Base-by-base conservation (phyloP, 169 alveolate genomes). In the Eimeria maxima region DNA sequence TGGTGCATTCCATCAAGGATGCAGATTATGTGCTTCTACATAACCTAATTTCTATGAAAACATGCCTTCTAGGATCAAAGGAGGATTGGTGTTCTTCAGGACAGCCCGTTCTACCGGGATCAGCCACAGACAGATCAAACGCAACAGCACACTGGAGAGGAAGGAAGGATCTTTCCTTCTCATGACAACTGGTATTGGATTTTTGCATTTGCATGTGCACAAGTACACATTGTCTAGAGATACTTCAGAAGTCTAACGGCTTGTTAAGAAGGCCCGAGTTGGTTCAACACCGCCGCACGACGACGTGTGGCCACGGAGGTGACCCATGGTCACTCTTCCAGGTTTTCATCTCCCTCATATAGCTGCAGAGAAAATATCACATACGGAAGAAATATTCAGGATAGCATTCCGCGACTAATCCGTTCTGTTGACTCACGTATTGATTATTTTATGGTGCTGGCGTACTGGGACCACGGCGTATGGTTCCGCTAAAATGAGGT, bases 81-180 rank as follows among this genome's bases (percentile, higher is more conserved):
- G 27, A 73, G 55, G 55, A 38, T 55, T 18, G 83, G 29, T 73
- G 55, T n/a, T 27, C n/a, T 3, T 73, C 83, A 42, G 83, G 83
- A 73, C 83, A 73, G 83, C 83, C 55, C 53, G 27, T 73, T 14
- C 55, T 5, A 1, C 33, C 53, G 53, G 83, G 83, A 73, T 38
- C 83, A 73, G 83, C 50, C 50, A 38, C 83, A 38, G 83, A 16
- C 55, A 38, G 83, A 33, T 73, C 53, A 73, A 33, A 38, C 83
- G 38, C 38, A 33, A 33, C 53, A 38, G 83, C 83, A 73, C 83
- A 73, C n/a, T 69, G 80, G 80, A 4, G 6, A n/a, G n/a, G 53
- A 38, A 18, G 29, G 53, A 4, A 8, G 53, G 20, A 1, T 29
- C 44, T 73, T 38, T 42, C 53, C 83, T 38, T 16, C 53, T 38